Evolutionary conservation across 2,329 filamentous ascomycete genomes (phyloP).

Genomic region (Colletotrichum euphorbiae): DNA sequence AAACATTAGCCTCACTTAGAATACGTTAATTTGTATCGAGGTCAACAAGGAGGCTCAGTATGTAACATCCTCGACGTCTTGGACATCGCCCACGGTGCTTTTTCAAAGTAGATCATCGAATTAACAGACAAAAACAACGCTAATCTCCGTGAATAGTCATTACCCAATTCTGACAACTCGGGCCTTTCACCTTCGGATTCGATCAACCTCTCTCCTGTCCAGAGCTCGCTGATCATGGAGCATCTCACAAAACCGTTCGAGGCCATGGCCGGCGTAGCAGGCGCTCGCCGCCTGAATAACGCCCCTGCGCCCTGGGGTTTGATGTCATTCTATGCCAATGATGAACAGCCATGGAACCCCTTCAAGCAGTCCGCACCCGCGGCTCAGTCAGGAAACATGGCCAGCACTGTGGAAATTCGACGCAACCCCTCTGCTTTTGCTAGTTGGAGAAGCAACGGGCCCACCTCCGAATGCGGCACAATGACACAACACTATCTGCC

Average conservation of each 20-base stretch:
- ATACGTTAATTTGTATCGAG: background rate
- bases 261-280: background rate
- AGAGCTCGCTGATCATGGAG: constrained; percentile 26
- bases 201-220: background rate
- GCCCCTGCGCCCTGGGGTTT: constrained; percentile 43
- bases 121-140: background rate
- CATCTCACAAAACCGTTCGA: constrained; percentile 12
- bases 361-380: constrained; percentile 46
- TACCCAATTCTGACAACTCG: constrained; percentile 8
- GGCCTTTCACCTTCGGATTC: constrained; percentile 4
- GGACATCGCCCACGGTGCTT: background rate
- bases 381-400: constrained; percentile 47
- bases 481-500: constrained; percentile 46
- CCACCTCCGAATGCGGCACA: constrained; percentile 55
- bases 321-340: constrained; percentile 51
- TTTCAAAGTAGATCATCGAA: no score
- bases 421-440: constrained; percentile 47
- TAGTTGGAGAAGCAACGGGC: constrained; percentile 47
- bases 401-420: constrained; percentile 44
- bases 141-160: constrained; percentile 6
- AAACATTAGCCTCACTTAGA: background rate
- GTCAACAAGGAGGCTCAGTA: constrained; percentile 8
- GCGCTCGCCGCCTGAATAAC: background rate
- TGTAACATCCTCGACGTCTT: background rate
- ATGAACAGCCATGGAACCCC: constrained; percentile 60